These are phyloP conservation scores for Talaromyces amestolkiae DNA, from an alignment of 2,329 filamentous ascomycete genomes.

Conservation along the genomic window DNA sequence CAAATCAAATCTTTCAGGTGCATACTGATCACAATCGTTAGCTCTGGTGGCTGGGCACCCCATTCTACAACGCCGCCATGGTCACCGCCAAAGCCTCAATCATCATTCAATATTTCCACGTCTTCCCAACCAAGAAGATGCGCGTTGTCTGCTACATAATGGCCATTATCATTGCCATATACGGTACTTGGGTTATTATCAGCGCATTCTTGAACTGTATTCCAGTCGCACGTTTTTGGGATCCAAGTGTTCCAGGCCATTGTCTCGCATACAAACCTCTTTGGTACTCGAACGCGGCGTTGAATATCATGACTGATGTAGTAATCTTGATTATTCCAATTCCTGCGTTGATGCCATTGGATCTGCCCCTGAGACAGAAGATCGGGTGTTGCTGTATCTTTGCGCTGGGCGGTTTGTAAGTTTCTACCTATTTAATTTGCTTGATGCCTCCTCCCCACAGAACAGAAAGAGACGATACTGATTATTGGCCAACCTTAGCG, in stretches of 20 bases:
- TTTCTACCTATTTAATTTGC: conserved; percentile 28
- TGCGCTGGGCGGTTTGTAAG: conserved; percentile 39
- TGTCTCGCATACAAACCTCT: conserved; percentile 42
- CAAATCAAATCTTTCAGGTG: no score
- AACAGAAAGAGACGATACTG: background rate
- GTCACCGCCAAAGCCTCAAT: conserved; percentile 48
- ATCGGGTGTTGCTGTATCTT: conserved; percentile 44
- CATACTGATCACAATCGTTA: conserved; percentile 17
- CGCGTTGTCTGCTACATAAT: conserved; percentile 39
- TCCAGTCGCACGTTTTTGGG: conserved; percentile 38
- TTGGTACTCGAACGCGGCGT: conserved; percentile 46
- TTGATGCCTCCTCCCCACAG: background rate
- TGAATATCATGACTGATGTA: conserved; percentile 48
- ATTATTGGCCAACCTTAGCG: background rate
- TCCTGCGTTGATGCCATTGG: conserved; percentile 40
- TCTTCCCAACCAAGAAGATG: conserved; percentile 40
- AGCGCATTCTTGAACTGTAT: conserved; percentile 39
- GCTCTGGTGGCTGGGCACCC: conserved; percentile 41
- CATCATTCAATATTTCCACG: conserved; percentile 49
- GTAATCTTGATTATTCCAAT: conserved; percentile 47
- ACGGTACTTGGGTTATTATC: conserved; percentile 36
- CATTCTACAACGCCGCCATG: conserved; percentile 39
- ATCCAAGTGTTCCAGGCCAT: conserved; percentile 27
- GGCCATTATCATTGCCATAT: conserved; percentile 35
- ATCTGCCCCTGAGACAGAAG: conserved; percentile 45